phyloP scores from a whole-genome alignment of 768 basidiomycete genomes.

The Hygrophorus pudorinus region DNA sequence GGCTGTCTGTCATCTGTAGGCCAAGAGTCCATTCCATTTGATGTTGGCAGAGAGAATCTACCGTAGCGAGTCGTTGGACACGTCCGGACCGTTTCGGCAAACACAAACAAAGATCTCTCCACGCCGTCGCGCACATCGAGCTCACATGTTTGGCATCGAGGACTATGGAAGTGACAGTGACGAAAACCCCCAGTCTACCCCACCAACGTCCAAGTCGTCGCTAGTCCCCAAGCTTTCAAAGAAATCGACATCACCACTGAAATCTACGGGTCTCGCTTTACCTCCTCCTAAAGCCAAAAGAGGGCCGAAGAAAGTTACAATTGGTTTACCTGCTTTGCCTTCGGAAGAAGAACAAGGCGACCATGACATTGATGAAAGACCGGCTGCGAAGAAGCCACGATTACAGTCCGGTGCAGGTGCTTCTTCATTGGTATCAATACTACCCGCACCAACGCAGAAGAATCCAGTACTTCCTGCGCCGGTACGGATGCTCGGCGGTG shows the following conservation, averaged over 20 bases:
- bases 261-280: slow-evolving; percentile 7
- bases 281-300: slow-evolving; percentile 24
- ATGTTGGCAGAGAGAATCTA: slow-evolving; percentile 7
- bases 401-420: slow-evolving; percentile 45
- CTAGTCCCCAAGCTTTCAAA: slow-evolving; percentile 23
- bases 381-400: slow-evolving; percentile 50
- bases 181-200: slow-evolving; percentile 22
- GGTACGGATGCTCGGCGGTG: slow-evolving; percentile 56
- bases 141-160: slow-evolving; percentile 61
- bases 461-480: slow-evolving; percentile 29
- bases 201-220: slow-evolving; percentile 10
- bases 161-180: slow-evolving; percentile 69
- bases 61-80: not conserved
- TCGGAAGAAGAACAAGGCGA: slow-evolving; percentile 18
- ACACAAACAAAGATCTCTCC: not conserved
- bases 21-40: slow-evolving; percentile 75
- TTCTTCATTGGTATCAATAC: slow-evolving; percentile 61
- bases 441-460: slow-evolving; percentile 63
- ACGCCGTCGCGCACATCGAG: too few relatives aligned
- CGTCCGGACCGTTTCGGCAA: not conserved
- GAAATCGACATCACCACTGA: slow-evolving; percentile 8
- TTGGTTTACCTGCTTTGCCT: slow-evolving; percentile 41
- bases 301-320: slow-evolving; percentile 48
- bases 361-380: slow-evolving; percentile 34
- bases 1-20: slow-evolving; percentile 39